phyloP scores from a whole-genome alignment of 2,329 filamentous ascomycete genomes.

The Davidsoniella virescens region DNA sequence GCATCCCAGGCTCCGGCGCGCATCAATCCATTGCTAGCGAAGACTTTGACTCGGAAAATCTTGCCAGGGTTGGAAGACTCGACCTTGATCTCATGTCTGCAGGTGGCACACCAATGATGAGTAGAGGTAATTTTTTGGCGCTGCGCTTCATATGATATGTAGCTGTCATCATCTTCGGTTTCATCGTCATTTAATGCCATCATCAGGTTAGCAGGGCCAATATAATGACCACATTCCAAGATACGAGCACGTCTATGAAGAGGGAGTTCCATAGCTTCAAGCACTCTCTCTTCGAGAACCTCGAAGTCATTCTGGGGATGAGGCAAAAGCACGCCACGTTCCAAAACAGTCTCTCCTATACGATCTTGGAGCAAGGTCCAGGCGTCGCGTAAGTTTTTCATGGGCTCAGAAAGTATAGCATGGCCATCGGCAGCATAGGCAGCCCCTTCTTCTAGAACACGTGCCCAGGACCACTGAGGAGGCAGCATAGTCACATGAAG shows the following conservation, averaged over 20 bases:
- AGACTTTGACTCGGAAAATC: conserved; percentile 70
- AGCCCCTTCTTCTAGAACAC: conserved; percentile 28
- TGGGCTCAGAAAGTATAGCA: conserved; percentile 21
- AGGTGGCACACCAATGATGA: conserved; percentile 39
- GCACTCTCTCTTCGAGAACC: conserved; percentile 57
- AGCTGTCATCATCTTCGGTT: conserved; percentile 24
- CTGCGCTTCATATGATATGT: conserved; percentile 13
- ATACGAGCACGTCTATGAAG: conserved; percentile 48
- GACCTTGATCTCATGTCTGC: conserved; percentile 36
- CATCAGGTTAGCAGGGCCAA: conserved; percentile 40
- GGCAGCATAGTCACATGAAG: conserved; percentile 65
- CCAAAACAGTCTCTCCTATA: conserved; percentile 54
- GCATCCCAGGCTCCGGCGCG: conserved; percentile 79
- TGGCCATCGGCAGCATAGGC: conserved; percentile 18
- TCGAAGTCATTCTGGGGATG: conserved; percentile 72
- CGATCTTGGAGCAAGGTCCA: conserved; percentile 55
- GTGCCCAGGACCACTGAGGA: conserved; percentile 47
- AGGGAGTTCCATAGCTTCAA: conserved; percentile 59
- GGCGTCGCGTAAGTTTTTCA: conserved; percentile 39
- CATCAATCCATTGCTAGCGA: conserved; percentile 91
- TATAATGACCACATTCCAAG: conserved; percentile 61
- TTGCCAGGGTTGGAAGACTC: conserved; percentile 37
- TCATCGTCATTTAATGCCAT: conserved; percentile 24
- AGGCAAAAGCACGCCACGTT: conserved; percentile 57
- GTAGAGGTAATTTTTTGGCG: conserved; percentile 8